Percentiles rank a stretch among this genome's conserved stretches.
Conservation (phyloP, 1,284 basidiomycete species). For the Peniophora sp. region DNA sequence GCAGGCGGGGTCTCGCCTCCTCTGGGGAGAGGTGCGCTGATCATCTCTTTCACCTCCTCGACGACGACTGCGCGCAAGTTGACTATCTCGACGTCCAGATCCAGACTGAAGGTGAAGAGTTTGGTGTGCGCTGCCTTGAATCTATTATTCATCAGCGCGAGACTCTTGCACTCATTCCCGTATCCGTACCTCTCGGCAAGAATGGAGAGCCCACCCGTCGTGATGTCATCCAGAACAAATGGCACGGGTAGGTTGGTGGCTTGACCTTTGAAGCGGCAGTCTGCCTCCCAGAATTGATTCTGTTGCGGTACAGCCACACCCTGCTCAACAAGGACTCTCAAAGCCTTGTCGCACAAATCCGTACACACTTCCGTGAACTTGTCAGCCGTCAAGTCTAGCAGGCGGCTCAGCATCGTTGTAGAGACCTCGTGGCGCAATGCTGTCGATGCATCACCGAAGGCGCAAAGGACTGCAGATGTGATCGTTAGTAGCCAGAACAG, state of each 20-base stretch:
- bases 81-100: slow-evolving; percentile 20
- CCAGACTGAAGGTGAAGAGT: slow-evolving; percentile 22
- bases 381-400: slow-evolving; percentile 13
- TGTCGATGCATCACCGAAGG: slow-evolving; percentile 23
- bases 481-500: neutral
- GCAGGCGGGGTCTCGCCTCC: slow-evolving; percentile 9
- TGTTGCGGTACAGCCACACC: slow-evolving; percentile 14
- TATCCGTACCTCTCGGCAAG: slow-evolving; percentile 3
- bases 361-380: slow-evolving; percentile 13
- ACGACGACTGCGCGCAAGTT: slow-evolving; percentile 18
- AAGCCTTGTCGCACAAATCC: slow-evolving; percentile 13
- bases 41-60: slow-evolving; percentile 13
- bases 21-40: slow-evolving; percentile 9
- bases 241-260: slow-evolving; percentile 18
- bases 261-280: slow-evolving; percentile 22
- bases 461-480: slow-evolving; percentile 18
- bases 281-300: slow-evolving; percentile 15
- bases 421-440: slow-evolving; percentile 16
- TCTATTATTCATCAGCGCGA: neutral
- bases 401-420: slow-evolving; percentile 15
- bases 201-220: slow-evolving; percentile 10
- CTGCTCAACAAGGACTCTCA: slow-evolving; percentile 15
- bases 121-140: slow-evolving; percentile 17
- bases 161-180: neutral
- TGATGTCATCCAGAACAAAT: slow-evolving; percentile 16